These are phyloP conservation scores for Elaeagnus macrophylla DNA, from an alignment of 306 rosid species.

Conservation along the genomic window DNA sequence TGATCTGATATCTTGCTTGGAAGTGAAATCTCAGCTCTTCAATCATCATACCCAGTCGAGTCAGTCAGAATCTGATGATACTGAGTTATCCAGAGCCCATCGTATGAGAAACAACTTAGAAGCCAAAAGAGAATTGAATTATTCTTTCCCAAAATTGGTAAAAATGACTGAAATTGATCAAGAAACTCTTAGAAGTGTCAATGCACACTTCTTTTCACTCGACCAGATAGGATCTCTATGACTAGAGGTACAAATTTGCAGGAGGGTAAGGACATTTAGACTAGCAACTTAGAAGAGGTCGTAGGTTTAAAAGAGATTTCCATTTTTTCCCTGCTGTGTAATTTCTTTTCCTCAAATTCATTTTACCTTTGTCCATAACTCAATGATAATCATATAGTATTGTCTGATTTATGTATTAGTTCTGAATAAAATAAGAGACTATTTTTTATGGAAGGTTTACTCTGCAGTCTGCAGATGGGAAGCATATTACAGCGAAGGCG, in stretches of 20 bases:
- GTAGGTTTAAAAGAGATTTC: constrained; percentile 14
- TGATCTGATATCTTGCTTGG: constrained; percentile 68
- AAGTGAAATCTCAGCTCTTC: constrained; percentile 58
- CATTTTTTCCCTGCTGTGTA: constrained; percentile 10
- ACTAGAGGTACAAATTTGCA: constrained; percentile 14
- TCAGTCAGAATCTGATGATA: constrained; percentile 27
- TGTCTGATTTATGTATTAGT: constrained; percentile 3
- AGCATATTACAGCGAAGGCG: too few species aligned
- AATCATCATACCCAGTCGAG: constrained; percentile 22
- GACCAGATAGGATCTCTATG: constrained; percentile 54
- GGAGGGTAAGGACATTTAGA: constrained; percentile 15
- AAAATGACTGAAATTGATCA: constrained; percentile 40
- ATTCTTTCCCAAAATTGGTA: constrained; percentile 37
- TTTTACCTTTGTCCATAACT: constrained; percentile 3
- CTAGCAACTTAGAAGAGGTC: constrained; percentile 10
- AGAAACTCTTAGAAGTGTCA: constrained; percentile 48
- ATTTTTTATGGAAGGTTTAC: not conserved
- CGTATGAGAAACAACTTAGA: constrained; percentile 26
- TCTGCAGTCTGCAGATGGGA: not conserved
- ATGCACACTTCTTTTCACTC: constrained; percentile 56
- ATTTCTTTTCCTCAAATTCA: too few species aligned
- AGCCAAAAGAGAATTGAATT: constrained; percentile 30
- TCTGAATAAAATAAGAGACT: constrained; percentile 2
- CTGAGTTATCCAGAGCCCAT: constrained; percentile 26
- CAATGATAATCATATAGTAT: not conserved